Conservation (phyloP, 179 eudicot species). For the Sideroxylon spinosum region DNA sequence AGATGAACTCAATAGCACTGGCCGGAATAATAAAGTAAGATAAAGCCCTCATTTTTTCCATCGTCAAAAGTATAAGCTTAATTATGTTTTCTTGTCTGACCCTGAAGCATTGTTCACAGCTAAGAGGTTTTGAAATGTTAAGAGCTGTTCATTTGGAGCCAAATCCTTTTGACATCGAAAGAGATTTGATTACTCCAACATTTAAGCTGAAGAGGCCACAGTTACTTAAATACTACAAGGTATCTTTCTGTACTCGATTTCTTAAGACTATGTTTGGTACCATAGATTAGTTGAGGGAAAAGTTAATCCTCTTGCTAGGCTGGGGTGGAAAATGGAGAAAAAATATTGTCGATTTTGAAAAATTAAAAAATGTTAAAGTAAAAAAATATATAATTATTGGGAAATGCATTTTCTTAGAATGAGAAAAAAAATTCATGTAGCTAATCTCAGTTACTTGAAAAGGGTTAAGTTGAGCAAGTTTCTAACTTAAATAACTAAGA, state of each 20-base stretch:
- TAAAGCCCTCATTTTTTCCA: not conserved
- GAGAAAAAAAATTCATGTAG: too few relatives aligned
- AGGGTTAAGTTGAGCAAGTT: too few relatives aligned
- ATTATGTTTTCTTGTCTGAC: constrained; percentile 9
- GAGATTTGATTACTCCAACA: constrained; percentile 89
- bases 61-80: not conserved
- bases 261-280: not conserved
- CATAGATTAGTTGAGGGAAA: not conserved
- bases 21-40: constrained; percentile 54
- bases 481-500: too few relatives aligned
- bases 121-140: constrained; percentile 89
- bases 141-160: constrained; percentile 76
- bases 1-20: constrained; percentile 77
- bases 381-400: too few relatives aligned
- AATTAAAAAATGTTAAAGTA: too few relatives aligned
- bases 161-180: constrained; percentile 69
- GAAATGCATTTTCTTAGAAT: too few relatives aligned
- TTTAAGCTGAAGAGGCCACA: constrained; percentile 95
- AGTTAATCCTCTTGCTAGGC: not conserved
- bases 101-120: constrained; percentile 35
- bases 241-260: constrained; percentile 16
- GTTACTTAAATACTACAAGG: constrained; percentile 85
- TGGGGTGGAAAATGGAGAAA: not conserved
- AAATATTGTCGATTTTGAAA: too few relatives aligned
- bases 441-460: too few relatives aligned